These are phyloP conservation scores for Epichloe scottii DNA, from an alignment of 2,329 filamentous ascomycete species.

Conservation along the genomic window DNA sequence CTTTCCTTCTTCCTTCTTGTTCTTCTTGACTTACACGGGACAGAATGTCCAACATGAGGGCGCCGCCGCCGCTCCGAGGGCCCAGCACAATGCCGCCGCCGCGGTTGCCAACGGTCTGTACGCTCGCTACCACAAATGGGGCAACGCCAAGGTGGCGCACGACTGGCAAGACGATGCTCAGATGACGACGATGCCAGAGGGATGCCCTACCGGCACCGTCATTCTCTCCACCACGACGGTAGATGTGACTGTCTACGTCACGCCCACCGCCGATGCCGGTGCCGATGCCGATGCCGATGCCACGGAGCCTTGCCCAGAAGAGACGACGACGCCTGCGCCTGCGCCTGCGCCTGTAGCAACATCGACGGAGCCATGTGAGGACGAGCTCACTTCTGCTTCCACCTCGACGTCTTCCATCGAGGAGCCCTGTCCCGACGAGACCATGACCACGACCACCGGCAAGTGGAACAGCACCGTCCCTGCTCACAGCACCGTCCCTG, in stretches of 20 bases:
- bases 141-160: neutral
- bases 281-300: no score
- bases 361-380: neutral
- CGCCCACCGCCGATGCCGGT: conserved; percentile 13
- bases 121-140: neutral
- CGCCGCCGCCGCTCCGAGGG: neutral
- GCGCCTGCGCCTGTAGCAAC: no score
- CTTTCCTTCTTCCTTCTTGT: no score
- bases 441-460: neutral
- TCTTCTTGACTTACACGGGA: neutral
- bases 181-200: conserved; percentile 4
- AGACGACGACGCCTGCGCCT: neutral
- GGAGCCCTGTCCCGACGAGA: neutral
- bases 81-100: no score
- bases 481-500: no score
- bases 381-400: neutral
- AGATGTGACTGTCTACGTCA: conserved; percentile 20
- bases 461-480: neutral
- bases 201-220: conserved; percentile 14
- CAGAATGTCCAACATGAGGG: neutral
- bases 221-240: conserved; percentile 19
- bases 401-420: neutral
- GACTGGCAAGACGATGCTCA: neutral
- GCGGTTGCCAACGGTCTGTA: neutral
- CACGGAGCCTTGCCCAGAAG: neutral